Conservation (phyloP, 441 rosid species). For the Gossypium lobatum region DNA sequence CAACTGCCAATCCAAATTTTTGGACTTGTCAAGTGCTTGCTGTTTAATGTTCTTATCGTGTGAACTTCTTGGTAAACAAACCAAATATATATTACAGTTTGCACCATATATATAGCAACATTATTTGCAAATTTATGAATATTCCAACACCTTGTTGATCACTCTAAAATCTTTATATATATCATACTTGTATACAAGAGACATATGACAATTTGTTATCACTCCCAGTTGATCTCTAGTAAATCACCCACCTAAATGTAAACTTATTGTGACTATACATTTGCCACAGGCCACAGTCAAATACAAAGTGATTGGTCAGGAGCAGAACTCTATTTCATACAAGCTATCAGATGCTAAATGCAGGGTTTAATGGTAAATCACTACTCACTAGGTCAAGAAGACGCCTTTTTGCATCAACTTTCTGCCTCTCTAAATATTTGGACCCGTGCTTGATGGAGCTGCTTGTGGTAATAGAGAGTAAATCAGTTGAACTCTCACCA, state of each 20-base stretch:
- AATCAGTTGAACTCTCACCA: constrained; percentile 82
- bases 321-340: constrained; percentile 5
- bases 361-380: constrained; percentile 6
- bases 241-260: neutral
- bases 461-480: constrained; percentile 41
- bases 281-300: neutral
- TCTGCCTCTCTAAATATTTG: constrained; percentile 47
- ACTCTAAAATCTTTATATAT: neutral
- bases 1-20: neutral
- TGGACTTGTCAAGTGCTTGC: neutral
- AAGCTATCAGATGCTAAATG: neutral
- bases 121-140: neutral
- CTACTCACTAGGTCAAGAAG: constrained; percentile 78
- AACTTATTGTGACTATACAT: neutral
- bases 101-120: neutral
- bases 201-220: neutral
- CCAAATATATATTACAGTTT: neutral
- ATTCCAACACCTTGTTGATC: neutral
- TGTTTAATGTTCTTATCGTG: neutral
- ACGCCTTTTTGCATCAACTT: constrained; percentile 52
- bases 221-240: neutral
- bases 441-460: constrained; percentile 30
- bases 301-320: neutral
- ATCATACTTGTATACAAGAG: neutral
- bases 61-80: neutral